Evolutionary conservation across 2,329 filamentous ascomycete species (phyloP).

Genomic region (Tolypocladium pustulatum): DNA sequence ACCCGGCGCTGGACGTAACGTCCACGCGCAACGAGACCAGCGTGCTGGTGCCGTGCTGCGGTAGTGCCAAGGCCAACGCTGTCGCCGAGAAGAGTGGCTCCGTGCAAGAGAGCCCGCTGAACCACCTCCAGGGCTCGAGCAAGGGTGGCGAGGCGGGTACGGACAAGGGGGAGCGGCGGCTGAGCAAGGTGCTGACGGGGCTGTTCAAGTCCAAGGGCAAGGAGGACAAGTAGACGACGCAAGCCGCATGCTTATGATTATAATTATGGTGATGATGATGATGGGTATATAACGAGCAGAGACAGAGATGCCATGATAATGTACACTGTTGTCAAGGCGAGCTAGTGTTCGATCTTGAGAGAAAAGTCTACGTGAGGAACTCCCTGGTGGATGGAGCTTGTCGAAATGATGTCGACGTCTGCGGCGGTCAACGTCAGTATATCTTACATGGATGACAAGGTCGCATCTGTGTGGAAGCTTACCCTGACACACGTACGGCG

Average conservation of each 20-base stretch:
- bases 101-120: slow-evolving; percentile 18
- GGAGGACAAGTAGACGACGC: not conserved
- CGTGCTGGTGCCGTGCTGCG: slow-evolving; percentile 27
- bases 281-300: not conserved
- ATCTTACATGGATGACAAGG: too few relatives aligned
- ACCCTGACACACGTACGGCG: slow-evolving; percentile 67
- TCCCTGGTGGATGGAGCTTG: slow-evolving; percentile 93
- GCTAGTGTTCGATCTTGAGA: slow-evolving; percentile 60
- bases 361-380: slow-evolving; percentile 93
- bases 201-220: slow-evolving; percentile 1
- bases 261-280: not conserved
- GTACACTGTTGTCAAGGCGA: not conserved
- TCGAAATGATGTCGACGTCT: slow-evolving; percentile 93
- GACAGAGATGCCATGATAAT: not conserved
- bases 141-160: not conserved
- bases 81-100: slow-evolving; percentile 4
- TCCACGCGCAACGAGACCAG: slow-evolving; percentile 25
- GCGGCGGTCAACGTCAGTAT: slow-evolving; percentile 3
- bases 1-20: slow-evolving; percentile 35
- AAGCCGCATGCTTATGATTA: not conserved
- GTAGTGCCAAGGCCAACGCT: slow-evolving; percentile 1
- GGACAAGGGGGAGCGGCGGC: not conserved
- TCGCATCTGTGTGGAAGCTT: slow-evolving; percentile 16
- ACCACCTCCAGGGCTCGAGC: slow-evolving; percentile 20
- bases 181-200: slow-evolving; percentile 3